These are phyloP conservation scores for Talaromyces trachyspermus DNA, from an alignment of 495 filamentous ascomycete species.

Conservation along the genomic window DNA sequence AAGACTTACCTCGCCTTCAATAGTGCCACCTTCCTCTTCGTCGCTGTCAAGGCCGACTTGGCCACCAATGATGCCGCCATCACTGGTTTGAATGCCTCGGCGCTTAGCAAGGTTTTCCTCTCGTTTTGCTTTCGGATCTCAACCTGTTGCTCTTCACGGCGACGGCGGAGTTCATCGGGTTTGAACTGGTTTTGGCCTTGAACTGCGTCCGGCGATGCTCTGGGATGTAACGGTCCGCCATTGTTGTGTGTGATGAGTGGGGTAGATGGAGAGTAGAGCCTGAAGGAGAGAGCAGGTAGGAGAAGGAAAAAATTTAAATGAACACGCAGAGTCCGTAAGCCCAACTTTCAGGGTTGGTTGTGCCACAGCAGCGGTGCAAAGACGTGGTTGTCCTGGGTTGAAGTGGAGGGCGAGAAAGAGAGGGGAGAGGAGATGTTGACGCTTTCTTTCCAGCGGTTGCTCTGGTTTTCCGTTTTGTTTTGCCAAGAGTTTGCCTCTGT, in stretches of 20 bases:
- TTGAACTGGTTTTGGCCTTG: slow-evolving; percentile 99
- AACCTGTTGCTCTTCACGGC: slow-evolving; percentile 97
- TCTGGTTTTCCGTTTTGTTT: no score
- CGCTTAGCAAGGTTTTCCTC: slow-evolving; percentile 98
- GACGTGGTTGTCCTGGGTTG: slow-evolving; percentile 6
- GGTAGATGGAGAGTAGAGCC: slow-evolving; percentile 14
- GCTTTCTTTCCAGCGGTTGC: slow-evolving; percentile 10
- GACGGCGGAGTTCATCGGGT: slow-evolving; percentile 95
- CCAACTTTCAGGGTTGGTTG: neutral
- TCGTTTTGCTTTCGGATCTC: slow-evolving; percentile 98
- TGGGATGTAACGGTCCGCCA: slow-evolving; percentile 98
- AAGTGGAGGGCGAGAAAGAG: slow-evolving; percentile 17
- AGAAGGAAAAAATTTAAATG: slow-evolving; percentile 25
- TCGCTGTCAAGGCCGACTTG: slow-evolving; percentile 86
- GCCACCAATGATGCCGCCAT: slow-evolving; percentile 66
- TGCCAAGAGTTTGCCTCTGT: no score
- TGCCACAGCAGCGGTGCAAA: slow-evolving; percentile 10
- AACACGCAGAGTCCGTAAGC: slow-evolving; percentile 7
- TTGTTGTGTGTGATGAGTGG: slow-evolving; percentile 28
- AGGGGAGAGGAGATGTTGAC: slow-evolving; percentile 13
- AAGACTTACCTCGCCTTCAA: slow-evolving; percentile 87
- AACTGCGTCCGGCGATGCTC: slow-evolving; percentile 98
- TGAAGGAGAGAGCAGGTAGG: slow-evolving; percentile 20
- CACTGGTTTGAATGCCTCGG: slow-evolving; percentile 78
- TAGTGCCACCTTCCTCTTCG: slow-evolving; percentile 91